phyloP scores from a whole-genome alignment of 495 filamentous ascomycete genomes.

The Aspergillus coremiiformis region DNA sequence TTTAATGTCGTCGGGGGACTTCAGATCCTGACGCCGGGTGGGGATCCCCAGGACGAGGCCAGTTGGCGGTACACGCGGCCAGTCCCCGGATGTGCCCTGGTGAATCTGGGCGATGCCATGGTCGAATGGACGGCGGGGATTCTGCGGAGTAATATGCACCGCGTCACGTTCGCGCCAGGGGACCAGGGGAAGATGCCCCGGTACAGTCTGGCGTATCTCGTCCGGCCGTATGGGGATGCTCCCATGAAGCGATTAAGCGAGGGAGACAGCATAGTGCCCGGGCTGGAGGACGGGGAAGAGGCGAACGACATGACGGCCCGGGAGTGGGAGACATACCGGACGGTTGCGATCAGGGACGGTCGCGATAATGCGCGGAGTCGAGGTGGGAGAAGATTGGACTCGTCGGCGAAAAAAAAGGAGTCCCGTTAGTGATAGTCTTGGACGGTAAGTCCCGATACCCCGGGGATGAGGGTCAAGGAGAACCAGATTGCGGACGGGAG shows the following conservation, averaged over 20 bases:
- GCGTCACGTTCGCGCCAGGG: slow-evolving; percentile 29
- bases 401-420: too few relatives aligned
- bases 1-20: slow-evolving; percentile 30
- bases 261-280: slow-evolving; percentile 1
- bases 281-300: slow-evolving; percentile 3
- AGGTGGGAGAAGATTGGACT: not conserved
- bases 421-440: slow-evolving; percentile 36
- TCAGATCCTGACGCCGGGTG: slow-evolving; percentile 15
- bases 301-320: not conserved
- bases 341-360: not conserved
- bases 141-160: slow-evolving; percentile 29
- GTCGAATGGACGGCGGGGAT: slow-evolving; percentile 33
- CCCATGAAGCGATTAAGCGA: slow-evolving; percentile 13
- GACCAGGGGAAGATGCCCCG: slow-evolving; percentile 23
- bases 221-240: slow-evolving; percentile 16
- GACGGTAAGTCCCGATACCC: too few relatives aligned
- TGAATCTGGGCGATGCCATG: slow-evolving; percentile 37
- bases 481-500: slow-evolving; percentile 20
- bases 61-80: slow-evolving; percentile 33
- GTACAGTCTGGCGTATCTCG: slow-evolving; percentile 29
- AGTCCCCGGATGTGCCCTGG: slow-evolving; percentile 24
- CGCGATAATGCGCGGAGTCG: not conserved
- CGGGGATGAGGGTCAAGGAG: slow-evolving; percentile 24
- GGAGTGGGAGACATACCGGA: not conserved
- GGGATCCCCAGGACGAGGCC: not conserved